These are phyloP conservation scores for Paxillus rubicundulus DNA, from an alignment of 768 basidiomycete genomes.

Conservation along the genomic window DNA sequence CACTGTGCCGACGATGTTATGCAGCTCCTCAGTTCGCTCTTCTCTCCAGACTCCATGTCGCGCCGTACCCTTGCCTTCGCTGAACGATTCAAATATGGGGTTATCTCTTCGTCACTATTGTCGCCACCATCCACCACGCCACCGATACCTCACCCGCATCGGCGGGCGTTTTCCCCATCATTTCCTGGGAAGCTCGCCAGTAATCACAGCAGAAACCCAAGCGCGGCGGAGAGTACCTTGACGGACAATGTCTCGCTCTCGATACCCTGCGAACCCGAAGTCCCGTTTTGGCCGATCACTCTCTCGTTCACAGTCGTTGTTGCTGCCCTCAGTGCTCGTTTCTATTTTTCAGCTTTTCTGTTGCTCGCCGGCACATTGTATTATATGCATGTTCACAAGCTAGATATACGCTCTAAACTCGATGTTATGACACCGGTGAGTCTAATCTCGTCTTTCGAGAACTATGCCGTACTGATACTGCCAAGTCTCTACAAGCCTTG, in stretches of 20 bases:
- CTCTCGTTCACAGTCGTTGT: conserved; percentile 38
- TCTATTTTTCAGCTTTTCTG: conserved; percentile 40
- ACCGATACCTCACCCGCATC: conserved; percentile 26
- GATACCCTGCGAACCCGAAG: conserved; percentile 35
- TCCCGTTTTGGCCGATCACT: conserved; percentile 38
- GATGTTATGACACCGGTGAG: conserved; percentile 56
- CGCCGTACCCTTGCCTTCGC: conserved; percentile 51
- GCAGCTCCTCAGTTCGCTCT: conserved; percentile 39
- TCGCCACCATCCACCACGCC: conserved; percentile 51
- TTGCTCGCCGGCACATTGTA: conserved; percentile 39
- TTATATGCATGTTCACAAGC: conserved; percentile 38
- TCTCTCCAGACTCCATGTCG: conserved; percentile 34
- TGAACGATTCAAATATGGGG: conserved; percentile 81
- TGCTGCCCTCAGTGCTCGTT: conserved; percentile 43
- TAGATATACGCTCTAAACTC: conserved; percentile 32
- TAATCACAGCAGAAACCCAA: conserved; percentile 42
- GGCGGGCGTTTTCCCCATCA: conserved; percentile 34
- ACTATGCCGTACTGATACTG: conserved; percentile 5
- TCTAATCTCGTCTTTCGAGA: conserved; percentile 11
- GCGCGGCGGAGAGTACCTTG: conserved; percentile 29
- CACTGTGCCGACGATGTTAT: conserved; percentile 9
- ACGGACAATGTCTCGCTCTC: conserved; percentile 25
- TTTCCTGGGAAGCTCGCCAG: conserved; percentile 46
- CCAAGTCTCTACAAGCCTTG: conserved; percentile 62
- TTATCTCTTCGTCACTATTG: conserved; percentile 79